phyloP scores from a whole-genome alignment of 306 rosid genomes.

The Mimosa bimucronata region DNA sequence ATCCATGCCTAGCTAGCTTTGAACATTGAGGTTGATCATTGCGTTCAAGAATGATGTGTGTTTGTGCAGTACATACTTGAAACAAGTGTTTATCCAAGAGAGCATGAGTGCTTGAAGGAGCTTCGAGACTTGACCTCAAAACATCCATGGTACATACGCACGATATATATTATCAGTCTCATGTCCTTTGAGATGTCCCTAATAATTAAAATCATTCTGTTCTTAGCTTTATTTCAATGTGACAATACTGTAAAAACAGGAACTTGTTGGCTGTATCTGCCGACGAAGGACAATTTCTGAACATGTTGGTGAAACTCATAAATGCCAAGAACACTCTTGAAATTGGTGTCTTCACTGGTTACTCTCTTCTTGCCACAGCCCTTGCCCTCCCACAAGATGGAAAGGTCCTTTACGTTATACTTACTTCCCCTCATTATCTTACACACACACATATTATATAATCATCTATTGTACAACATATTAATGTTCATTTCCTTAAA shows the following conservation, averaged over 20 bases:
- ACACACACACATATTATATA: neutral
- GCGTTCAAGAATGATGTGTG: neutral
- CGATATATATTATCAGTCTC: neutral
- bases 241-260: slow-evolving; percentile 42
- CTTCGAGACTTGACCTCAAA: slow-evolving; percentile 84
- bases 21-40: neutral
- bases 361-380: slow-evolving; percentile 91
- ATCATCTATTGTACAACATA: neutral
- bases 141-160: slow-evolving; percentile 65
- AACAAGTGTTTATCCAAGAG: slow-evolving; percentile 91
- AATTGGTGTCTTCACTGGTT: slow-evolving; percentile 93
- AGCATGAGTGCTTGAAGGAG: slow-evolving; percentile 84
- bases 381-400: slow-evolving; percentile 93
- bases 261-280: slow-evolving; percentile 87
- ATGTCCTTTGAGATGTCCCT: neutral
- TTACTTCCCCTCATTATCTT: neutral
- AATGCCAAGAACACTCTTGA: slow-evolving; percentile 94
- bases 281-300: slow-evolving; percentile 89
- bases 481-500: neutral
- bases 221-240: neutral
- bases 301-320: slow-evolving; percentile 84
- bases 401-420: slow-evolving; percentile 49
- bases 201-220: neutral
- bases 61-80: slow-evolving; percentile 69
- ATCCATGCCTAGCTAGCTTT: neutral